Base-by-base conservation (phyloP, 495 filamentous ascomycete species). In the Lophiostoma macrostomum region DNA sequence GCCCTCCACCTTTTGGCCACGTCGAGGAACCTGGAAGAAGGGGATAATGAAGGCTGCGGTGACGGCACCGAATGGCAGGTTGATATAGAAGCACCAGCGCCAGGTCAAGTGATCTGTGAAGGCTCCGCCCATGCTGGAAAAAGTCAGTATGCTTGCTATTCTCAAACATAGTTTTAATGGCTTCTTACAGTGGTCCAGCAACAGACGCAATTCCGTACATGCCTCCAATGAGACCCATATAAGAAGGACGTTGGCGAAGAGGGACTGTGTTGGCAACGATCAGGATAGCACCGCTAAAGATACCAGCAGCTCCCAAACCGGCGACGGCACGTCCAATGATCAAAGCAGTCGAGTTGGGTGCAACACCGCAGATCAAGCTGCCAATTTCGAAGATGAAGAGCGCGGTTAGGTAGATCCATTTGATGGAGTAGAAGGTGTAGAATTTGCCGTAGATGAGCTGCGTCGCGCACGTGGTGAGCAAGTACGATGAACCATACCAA, bases 401-500 rank as follows among this genome's bases (percentile, higher is more conserved):
- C 7, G 64, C 57, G 22, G 32, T 25, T 13, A 69, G 25, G 39
- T 62, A 67, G 11, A 63, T 47, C 66, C 66, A 66, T 58, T 91
- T 72, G 39, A 69, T 60, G 1, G 64, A 64, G 50, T 69, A 60
- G 57, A 67, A 71, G 47, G 66, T 67, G 64, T 73, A 73, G 30
- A 73, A 57, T 54, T 71, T 70, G 53, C 71, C 71, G 53, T 64
- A 72, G 49, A 72, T 61, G 34, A 72, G 64, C 59, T 73, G 71
- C 35, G 68, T 67, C 14, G 66, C 60, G 56, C 67, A 85, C 0
- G 81, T 85, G 5, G 85, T 89, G 56, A 95, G 79, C 28, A 95
- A 76, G 65, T 83, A 89, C 29, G 83, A 76, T 59, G 50, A 64
- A 22, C 83, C 87, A 47, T 91, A 91, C 88, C 88, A 91, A 39